phyloP scores from a whole-genome alignment of 2,329 filamentous ascomycete species.

The Ascochyta koolunga region DNA sequence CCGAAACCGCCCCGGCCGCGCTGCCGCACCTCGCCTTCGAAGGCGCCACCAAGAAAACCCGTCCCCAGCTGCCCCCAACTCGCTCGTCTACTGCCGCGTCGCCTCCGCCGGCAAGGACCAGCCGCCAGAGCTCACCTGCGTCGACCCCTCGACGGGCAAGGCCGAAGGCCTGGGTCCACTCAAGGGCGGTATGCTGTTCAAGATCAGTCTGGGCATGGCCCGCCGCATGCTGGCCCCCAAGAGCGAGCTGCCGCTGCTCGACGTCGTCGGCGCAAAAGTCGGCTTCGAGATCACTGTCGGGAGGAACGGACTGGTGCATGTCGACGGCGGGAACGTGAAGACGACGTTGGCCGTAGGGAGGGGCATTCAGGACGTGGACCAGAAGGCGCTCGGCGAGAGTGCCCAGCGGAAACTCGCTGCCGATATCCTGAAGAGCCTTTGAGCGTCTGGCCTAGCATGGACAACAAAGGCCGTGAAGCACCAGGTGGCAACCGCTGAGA shows the following conservation, averaged over 20 bases:
- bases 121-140: constrained; percentile 89
- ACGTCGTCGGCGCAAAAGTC: constrained; percentile 80
- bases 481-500: neutral
- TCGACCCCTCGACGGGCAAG: constrained; percentile 84
- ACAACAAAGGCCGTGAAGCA: neutral
- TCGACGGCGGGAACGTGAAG: constrained; percentile 76
- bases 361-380: constrained; percentile 79
- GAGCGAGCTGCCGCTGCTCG: constrained; percentile 71
- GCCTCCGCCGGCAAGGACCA: constrained; percentile 66
- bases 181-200: constrained; percentile 83
- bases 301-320: constrained; percentile 90
- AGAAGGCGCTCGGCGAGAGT: constrained; percentile 65
- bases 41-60: constrained; percentile 87
- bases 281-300: constrained; percentile 94
- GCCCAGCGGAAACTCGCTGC: constrained; percentile 74
- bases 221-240: constrained; percentile 71
- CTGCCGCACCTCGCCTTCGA: constrained; percentile 93
- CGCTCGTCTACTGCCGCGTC: constrained; percentile 88
- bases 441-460: neutral
- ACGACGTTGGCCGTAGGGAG: constrained; percentile 79
- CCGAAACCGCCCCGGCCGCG: constrained; percentile 66
- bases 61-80: constrained; percentile 77
- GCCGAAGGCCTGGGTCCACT: constrained; percentile 85
- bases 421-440: constrained; percentile 62
- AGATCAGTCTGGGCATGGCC: constrained; percentile 81